Base-by-base conservation (phyloP, 768 basidiomycete species). In the Sarcomyxa edulis region DNA sequence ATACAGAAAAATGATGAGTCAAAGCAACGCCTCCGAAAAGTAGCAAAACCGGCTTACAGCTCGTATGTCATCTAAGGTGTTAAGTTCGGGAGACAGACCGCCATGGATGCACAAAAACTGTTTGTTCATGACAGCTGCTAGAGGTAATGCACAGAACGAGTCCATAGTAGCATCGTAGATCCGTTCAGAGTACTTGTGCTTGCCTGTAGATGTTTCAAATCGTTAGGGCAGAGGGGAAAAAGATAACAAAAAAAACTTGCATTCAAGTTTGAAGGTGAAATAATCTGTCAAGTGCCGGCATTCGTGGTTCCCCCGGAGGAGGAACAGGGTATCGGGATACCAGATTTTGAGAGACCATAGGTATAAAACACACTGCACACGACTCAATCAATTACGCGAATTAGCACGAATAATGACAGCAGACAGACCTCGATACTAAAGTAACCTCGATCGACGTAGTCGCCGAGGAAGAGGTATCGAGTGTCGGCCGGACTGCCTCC, bases 91-190 rank as follows among this genome's bases (percentile, higher is more conserved):
- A 0, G 90, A 94, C 10, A 99, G 71, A 12, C 96, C 96, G 21
- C 96, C 96, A 45, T 99, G 96, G 44, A 98, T 96, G 61, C 95
- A 99, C 35, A 98, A 69, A 62, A 99, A 99, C 62, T 98, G 96
- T 58, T 97, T 97, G 71, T 99, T 99, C 95, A 98, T 98, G 54
- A 99, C 62, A 22, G 96, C 96, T 1, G 95, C 95, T 7, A 99
- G 75, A 2, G 96, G 96, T 1, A 99, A 75, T 0, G 87, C 74
- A 56, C 94, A 97, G 70, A 99, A 98, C 0, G 90, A 90, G 20
- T 96, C 89, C 92, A 97, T 95, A 73, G 90, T 93, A 19, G 91
- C 92, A 44, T 99, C 92, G 59, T 99, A 99, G 44, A 99, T 77
- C 18, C 81, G 80, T 50, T 97, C 95, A 6, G 91, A 92, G 63